A percentile compares a stretch with the other conserved stretches of the same genome.
Evolutionary conservation across 202 grass and related monocot genomes (phyloP).

Genomic region (Eragrostis tef): DNA sequence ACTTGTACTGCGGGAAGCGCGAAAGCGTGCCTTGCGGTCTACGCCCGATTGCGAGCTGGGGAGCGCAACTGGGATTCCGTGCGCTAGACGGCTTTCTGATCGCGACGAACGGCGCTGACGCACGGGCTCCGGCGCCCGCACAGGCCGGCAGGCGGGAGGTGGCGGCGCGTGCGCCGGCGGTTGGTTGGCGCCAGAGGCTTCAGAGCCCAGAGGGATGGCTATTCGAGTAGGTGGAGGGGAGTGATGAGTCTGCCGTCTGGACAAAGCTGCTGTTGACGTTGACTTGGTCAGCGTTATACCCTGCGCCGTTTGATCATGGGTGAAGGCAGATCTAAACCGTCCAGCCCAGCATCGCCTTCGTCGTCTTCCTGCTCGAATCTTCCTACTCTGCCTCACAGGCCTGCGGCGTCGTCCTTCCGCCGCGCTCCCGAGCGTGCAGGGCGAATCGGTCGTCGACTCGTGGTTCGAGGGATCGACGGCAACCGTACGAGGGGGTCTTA

Average conservation of each 20-base stretch:
- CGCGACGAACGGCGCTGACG: background rate
- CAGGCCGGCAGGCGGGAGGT: background rate
- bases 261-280: background rate
- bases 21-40: conserved; percentile 42
- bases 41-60: conserved; percentile 9
- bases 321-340: background rate
- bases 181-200: background rate
- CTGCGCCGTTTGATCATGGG: background rate
- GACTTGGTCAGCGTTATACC: background rate
- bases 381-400: background rate
- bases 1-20: conserved; percentile 16
- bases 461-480: background rate
- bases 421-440: background rate
- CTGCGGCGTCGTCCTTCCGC: too few relatives aligned
- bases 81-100: conserved; percentile 23
- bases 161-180: background rate
- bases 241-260: too few relatives aligned
- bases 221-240: too few relatives aligned
- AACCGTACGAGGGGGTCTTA: background rate
- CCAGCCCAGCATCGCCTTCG: background rate
- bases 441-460: background rate
- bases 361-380: background rate
- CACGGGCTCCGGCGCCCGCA: background rate
- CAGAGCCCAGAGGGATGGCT: too few relatives aligned
- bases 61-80: conserved; percentile 1